Evolutionary conservation across 2,329 filamentous ascomycete species (phyloP).

Genomic region (Hymenoscyphus repandus): DNA sequence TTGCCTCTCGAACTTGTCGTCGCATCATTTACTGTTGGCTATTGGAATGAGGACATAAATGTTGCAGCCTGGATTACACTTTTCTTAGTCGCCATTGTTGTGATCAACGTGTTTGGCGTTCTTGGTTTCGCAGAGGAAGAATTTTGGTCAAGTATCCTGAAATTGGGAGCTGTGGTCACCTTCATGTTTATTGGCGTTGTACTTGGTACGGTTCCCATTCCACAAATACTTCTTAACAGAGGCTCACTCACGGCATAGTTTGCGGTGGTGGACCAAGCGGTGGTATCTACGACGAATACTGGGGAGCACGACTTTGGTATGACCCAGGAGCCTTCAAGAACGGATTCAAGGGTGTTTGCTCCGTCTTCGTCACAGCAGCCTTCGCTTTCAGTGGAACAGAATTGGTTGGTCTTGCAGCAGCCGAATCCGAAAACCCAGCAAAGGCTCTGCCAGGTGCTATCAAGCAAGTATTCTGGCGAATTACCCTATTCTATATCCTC

Average conservation of each 20-base stretch:
- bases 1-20: conserved; percentile 82
- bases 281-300: conserved; percentile 62
- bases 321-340: conserved; percentile 75
- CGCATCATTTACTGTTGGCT: conserved; percentile 74
- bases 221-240: too few species aligned
- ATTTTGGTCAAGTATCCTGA: conserved; percentile 79
- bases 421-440: conserved; percentile 68
- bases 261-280: conserved; percentile 65
- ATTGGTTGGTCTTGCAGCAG: conserved; percentile 68
- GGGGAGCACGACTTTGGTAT: conserved; percentile 65
- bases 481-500: conserved; percentile 47
- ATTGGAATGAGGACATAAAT: conserved; percentile 56
- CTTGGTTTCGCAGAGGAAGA: conserved; percentile 85
- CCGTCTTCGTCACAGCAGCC: conserved; percentile 69
- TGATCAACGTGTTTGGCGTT: conserved; percentile 83
- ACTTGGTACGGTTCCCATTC: conserved; percentile 5
- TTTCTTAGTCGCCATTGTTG: conserved; percentile 69
- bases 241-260: too few species aligned
- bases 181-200: conserved; percentile 61
- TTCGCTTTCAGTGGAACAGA: conserved; percentile 73
- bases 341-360: conserved; percentile 74
- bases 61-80: conserved; percentile 74
- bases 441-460: conserved; percentile 79
- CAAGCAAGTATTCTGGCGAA: conserved; percentile 93
- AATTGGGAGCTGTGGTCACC: conserved; percentile 75